Percentiles rank a stretch among this genome's conserved stretches.
phyloP scores from a whole-genome alignment of 2,329 filamentous ascomycete species.

The Coniella lustricola region DNA sequence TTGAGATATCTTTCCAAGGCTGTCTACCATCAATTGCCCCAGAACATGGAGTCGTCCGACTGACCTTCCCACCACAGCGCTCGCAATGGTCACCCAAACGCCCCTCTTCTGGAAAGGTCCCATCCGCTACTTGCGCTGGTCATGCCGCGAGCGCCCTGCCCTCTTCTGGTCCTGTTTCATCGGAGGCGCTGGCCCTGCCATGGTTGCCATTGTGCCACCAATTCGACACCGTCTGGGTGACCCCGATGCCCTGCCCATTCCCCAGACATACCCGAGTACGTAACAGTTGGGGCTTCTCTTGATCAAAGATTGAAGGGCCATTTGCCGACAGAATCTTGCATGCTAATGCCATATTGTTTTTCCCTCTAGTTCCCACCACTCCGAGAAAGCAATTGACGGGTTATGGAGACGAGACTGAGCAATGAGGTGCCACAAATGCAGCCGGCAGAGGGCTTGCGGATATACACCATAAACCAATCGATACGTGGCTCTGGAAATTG shows the following conservation, averaged over 20 bases:
- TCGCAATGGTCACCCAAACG: slow-evolving; percentile 52
- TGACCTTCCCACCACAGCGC: slow-evolving; percentile 5
- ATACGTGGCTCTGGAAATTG: background rate
- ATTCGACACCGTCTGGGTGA: slow-evolving; percentile 69
- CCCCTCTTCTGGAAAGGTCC: slow-evolving; percentile 81
- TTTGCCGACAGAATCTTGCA: too few species aligned
- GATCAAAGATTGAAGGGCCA: background rate
- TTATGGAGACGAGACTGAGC: slow-evolving; percentile 48
- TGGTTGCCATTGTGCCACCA: slow-evolving; percentile 65
- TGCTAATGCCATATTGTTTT: background rate
- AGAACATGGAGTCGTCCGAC: too few species aligned
- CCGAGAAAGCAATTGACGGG: slow-evolving; percentile 54
- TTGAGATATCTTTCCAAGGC: too few species aligned
- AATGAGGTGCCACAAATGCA: too few species aligned
- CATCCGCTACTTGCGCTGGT: slow-evolving; percentile 80
- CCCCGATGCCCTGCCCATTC: slow-evolving; percentile 62
- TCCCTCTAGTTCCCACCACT: slow-evolving; percentile 44
- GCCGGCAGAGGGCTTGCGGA: too few species aligned
- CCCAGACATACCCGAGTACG: slow-evolving; percentile 85
- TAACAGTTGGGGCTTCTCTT: background rate
- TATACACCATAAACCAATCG: too few species aligned
- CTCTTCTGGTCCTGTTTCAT: slow-evolving; percentile 82
- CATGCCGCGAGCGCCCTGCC: slow-evolving; percentile 78
- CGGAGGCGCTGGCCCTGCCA: slow-evolving; percentile 64
- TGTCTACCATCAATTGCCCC: too few species aligned